A percentile compares a stretch with the other conserved stretches of the same genome.
Evolutionary conservation across 768 basidiomycete genomes (phyloP).

Genomic region (Amanita molliuscula): DNA sequence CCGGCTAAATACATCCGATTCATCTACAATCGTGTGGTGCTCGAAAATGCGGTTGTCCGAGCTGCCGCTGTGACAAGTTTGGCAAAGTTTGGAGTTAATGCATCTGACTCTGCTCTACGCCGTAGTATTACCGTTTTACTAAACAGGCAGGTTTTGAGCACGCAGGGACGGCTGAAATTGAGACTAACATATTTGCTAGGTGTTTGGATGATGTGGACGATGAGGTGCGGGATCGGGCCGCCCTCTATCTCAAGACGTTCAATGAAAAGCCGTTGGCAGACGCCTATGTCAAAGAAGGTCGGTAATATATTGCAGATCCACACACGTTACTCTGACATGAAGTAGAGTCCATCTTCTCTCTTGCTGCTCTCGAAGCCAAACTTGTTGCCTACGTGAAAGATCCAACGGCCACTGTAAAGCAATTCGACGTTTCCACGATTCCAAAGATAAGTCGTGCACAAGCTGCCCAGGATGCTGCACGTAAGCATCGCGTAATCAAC

Average conservation of each 20-base stretch:
- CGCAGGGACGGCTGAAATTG: slow-evolving; percentile 5
- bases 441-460: slow-evolving; percentile 94
- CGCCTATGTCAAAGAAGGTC: slow-evolving; percentile 88
- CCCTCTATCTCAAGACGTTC: slow-evolving; percentile 84
- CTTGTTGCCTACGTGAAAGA: slow-evolving; percentile 93
- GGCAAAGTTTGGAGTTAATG: slow-evolving; percentile 94
- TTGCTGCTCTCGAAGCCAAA: slow-evolving; percentile 83
- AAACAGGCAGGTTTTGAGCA: slow-evolving; percentile 46
- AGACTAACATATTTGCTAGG: slow-evolving; percentile 26
- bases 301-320: background rate
- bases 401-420: slow-evolving; percentile 50
- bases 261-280: slow-evolving; percentile 73
- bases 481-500: slow-evolving; percentile 34
- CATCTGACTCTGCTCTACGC: slow-evolving; percentile 65
- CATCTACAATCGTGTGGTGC: slow-evolving; percentile 98
- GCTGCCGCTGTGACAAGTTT: slow-evolving; percentile 92
- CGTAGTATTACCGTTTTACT: slow-evolving; percentile 84
- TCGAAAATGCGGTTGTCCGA: slow-evolving; percentile 96
- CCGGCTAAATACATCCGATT: slow-evolving; percentile 98
- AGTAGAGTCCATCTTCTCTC: slow-evolving; percentile 87
- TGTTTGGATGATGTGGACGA: slow-evolving; percentile 98
- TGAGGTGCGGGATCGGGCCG: slow-evolving; percentile 96
- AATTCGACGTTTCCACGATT: slow-evolving; percentile 77
- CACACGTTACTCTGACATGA: slow-evolving; percentile 3
- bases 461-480: slow-evolving; percentile 78